Percentiles rank a stretch among this genome's conserved stretches.
phyloP scores from a whole-genome alignment of 2,329 filamentous ascomycete species.

The Neoascochyta sp. region DNA sequence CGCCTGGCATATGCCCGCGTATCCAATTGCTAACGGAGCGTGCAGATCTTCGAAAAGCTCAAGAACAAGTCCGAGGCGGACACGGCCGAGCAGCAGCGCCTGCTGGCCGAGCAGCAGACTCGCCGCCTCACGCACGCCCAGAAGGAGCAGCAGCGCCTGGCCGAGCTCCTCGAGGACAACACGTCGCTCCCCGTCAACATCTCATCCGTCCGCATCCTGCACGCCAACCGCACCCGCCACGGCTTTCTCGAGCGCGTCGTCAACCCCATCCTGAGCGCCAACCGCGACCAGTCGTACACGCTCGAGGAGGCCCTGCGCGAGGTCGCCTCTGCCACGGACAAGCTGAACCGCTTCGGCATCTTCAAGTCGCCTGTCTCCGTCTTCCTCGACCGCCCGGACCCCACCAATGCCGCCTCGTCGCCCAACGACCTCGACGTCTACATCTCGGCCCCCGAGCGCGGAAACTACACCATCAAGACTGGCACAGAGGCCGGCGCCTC shows the following conservation, averaged over 20 bases:
- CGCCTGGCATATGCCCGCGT: neutral
- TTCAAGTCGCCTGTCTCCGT: constrained; percentile 80
- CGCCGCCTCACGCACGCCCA: constrained; percentile 56
- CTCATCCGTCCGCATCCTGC: constrained; percentile 77
- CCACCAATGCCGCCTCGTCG: constrained; percentile 64
- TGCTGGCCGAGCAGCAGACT: constrained; percentile 58
- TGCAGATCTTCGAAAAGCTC: constrained; percentile 58
- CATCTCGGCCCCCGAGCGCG: constrained; percentile 73
- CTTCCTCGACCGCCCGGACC: constrained; percentile 72
- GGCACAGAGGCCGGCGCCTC: constrained; percentile 92
- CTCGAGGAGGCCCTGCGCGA: constrained; percentile 71
- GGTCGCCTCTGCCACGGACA: constrained; percentile 66
- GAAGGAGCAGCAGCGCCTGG: constrained; percentile 60
- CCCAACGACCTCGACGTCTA: constrained; percentile 78
- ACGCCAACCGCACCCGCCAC: constrained; percentile 76
- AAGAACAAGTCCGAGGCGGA: constrained; percentile 57
- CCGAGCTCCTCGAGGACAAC: constrained; percentile 72
- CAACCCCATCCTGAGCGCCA: constrained; percentile 68
- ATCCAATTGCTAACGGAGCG: constrained; percentile 15
- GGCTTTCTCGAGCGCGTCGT: constrained; percentile 81
- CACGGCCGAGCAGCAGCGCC: constrained; percentile 57
- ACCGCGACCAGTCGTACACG: constrained; percentile 66
- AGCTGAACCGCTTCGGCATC: constrained; percentile 78
- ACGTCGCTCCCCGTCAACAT: constrained; percentile 83
- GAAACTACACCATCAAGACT: constrained; percentile 82